These are phyloP conservation scores for Candida sithepensis DNA, from an alignment of 805 yeast species.

Conservation along the genomic window DNA sequence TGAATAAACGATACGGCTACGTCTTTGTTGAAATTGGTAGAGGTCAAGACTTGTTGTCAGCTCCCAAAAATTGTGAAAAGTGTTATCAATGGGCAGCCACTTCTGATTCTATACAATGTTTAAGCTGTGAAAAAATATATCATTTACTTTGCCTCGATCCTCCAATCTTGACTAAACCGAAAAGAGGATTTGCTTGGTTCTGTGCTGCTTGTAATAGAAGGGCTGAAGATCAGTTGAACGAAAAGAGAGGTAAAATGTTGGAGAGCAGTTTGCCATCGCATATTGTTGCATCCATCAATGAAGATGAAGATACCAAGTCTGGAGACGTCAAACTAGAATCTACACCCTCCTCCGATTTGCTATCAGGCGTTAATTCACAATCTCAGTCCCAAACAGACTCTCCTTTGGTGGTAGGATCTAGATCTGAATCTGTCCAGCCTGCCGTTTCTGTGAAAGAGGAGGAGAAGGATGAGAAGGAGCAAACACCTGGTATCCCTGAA, in stretches of 20 bases:
- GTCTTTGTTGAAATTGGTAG: conserved; percentile 71
- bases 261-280: conserved; percentile 27
- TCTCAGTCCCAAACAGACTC: background rate
- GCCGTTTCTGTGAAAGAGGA: background rate
- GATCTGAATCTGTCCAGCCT: background rate
- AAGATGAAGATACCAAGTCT: conserved; percentile 1
- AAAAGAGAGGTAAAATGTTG: conserved; percentile 34
- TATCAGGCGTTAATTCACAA: background rate
- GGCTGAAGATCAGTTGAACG: conserved; percentile 42
- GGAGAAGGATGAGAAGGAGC: background rate
- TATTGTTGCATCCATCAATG: conserved; percentile 15
- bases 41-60: conserved; percentile 56
- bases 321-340: background rate
- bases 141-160: conserved; percentile 88
- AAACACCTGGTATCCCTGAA: background rate
- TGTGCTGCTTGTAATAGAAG: conserved; percentile 75
- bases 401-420: background rate
- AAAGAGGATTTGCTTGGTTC: conserved; percentile 86
- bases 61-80: conserved; percentile 66
- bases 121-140: conserved; percentile 64
- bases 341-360: background rate
- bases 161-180: conserved; percentile 74
- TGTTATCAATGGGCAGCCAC: conserved; percentile 86
- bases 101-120: conserved; percentile 72
- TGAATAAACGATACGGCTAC: conserved; percentile 65